Base-by-base conservation (phyloP, 805 yeast species). In the Ogataea paradorogensis region DNA sequence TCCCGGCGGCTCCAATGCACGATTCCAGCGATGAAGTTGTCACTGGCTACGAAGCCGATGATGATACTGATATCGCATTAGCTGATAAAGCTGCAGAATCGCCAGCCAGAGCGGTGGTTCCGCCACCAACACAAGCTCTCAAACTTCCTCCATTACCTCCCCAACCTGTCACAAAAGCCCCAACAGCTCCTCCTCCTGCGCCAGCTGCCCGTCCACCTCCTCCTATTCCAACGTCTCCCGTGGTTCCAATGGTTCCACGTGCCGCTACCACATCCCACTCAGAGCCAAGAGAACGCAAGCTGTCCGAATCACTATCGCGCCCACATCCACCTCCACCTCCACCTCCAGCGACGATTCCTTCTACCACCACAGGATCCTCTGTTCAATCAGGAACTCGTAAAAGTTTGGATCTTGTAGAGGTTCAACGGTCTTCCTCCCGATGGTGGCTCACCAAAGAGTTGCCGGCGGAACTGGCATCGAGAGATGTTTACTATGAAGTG, bases 31-130 rank as follows among this genome's bases (percentile, higher is more conserved):
- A 40, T 9, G 52, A 47, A 28, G 50, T 53, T 9, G 58, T 66
- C 8, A 74, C 86, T 1, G 88, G 88, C 0, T 81, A 81, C 52
- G 87, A 83, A 40, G 87, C 87, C 0, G 89, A 83, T 53, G 84
- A 76, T 33, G 80, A 74, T 40, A 63, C 68, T 0, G 62, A 59
- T 28, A 47, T 49, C 13, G 56, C 53, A 15, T 46, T 37, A 15
- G 40, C 48, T 2, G 53, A 47, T 15, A 39, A 31, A 15, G 21
- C 27, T 5, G 22, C 21, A 1, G 38, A 34, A 3, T 25, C 46
- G 4, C 41, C 50, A 13, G 8, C 32, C 9, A 32, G 37, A 18
- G 9, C 43, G n/a, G 7, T 23, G 18, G 39, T 47, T 27, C 40
- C 50, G 27, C 51, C 14, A 15, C 43, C 13, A 15, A 43, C 31